phyloP scores from a whole-genome alignment of 257 asterid species.

The Misopates orontium region DNA sequence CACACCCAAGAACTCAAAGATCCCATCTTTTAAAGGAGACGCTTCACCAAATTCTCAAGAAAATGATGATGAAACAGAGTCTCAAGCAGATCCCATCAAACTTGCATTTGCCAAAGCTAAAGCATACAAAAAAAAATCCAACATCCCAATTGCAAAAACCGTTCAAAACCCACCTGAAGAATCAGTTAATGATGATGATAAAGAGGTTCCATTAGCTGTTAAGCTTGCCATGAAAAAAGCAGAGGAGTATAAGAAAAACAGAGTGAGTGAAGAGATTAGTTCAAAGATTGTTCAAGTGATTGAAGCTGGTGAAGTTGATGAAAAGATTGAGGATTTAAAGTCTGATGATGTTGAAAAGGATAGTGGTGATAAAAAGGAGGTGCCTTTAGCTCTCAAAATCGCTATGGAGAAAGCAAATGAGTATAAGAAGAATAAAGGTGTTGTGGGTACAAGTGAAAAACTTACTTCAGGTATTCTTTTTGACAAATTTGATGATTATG shows the following conservation, averaged over 20 bases:
- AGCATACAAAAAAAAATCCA: slow-evolving; percentile 50
- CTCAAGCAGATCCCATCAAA: slow-evolving; percentile 54
- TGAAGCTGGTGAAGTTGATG: slow-evolving; percentile 23
- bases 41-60: slow-evolving; percentile 38
- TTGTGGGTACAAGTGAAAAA: slow-evolving; percentile 21
- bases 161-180: slow-evolving; percentile 30
- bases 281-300: slow-evolving; percentile 21
- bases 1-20: slow-evolving; percentile 39
- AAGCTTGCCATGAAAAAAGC: slow-evolving; percentile 57
- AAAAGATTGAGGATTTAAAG: slow-evolving; percentile 9
- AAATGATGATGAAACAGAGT: slow-evolving; percentile 37
- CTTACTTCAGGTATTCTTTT: slow-evolving; percentile 46
- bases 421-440: slow-evolving; percentile 47
- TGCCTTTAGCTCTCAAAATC: slow-evolving; percentile 41
- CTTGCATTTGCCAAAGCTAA: slow-evolving; percentile 66
- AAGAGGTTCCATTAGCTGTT: slow-evolving; percentile 46
- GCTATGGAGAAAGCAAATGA: slow-evolving; percentile 63
- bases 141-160: slow-evolving; percentile 33
- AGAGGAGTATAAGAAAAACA: slow-evolving; percentile 41
- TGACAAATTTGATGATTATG: not conserved
- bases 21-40: slow-evolving; percentile 43
- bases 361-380: slow-evolving; percentile 33
- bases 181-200: slow-evolving; percentile 25
- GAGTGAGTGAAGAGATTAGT: slow-evolving; percentile 22
- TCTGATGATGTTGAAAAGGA: slow-evolving; percentile 24